phyloP scores from a whole-genome alignment of 352 stramenopile species.

The Phytopythium mirpurense region DNA sequence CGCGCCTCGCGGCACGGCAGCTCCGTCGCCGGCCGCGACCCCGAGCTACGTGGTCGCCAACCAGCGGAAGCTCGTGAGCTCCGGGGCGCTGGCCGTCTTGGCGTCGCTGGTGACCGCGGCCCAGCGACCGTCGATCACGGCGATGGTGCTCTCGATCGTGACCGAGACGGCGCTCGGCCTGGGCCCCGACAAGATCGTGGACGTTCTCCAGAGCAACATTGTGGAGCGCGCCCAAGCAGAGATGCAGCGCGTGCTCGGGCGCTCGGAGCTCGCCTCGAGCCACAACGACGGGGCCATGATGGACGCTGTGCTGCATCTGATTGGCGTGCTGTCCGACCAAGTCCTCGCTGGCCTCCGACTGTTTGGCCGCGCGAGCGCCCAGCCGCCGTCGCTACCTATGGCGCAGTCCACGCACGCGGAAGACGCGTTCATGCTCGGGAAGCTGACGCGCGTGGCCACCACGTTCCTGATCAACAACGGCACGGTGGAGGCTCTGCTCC shows the following conservation, averaged over 20 bases:
- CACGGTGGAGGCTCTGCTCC: slow-evolving; percentile 9
- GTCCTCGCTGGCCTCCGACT: background rate
- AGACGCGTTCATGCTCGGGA: slow-evolving; percentile 1
- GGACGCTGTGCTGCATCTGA: background rate
- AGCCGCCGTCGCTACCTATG: background rate
- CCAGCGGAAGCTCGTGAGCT: slow-evolving; percentile 42
- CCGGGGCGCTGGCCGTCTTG: slow-evolving; percentile 48
- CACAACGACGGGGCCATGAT: background rate
- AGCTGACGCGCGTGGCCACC: slow-evolving; percentile 14
- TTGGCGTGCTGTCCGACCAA: background rate
- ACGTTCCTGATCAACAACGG: slow-evolving; percentile 16
- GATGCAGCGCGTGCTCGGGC: slow-evolving; percentile 12
- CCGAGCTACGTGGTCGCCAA: slow-evolving; percentile 27
- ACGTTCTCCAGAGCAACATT: slow-evolving; percentile 59
- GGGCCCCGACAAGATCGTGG: slow-evolving; percentile 40
- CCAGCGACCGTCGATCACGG: slow-evolving; percentile 28
- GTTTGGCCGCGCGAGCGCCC: background rate
- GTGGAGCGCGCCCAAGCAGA: slow-evolving; percentile 39
- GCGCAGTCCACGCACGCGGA: background rate
- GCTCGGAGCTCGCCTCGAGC: background rate
- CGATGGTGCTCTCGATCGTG: slow-evolving; percentile 52
- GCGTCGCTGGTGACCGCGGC: slow-evolving; percentile 31
- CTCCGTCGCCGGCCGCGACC: background rate
- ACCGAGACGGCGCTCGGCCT: slow-evolving; percentile 31
- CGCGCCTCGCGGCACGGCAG: slow-evolving; percentile 7